Conservation (phyloP, 805 yeast genomes). For the Schizosaccharomyces octosporus region DNA sequence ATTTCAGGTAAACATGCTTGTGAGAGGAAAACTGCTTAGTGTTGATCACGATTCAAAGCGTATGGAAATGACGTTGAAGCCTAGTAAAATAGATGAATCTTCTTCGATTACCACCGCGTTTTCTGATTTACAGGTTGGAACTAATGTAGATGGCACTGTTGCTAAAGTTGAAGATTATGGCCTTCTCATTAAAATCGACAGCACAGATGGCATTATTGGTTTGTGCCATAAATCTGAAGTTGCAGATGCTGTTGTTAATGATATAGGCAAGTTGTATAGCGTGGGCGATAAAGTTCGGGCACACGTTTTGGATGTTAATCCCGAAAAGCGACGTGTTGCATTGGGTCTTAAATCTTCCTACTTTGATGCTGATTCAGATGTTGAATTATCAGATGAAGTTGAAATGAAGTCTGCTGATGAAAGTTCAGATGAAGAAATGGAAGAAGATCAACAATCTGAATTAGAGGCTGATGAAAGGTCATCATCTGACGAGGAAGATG, state of each 20-base stretch:
- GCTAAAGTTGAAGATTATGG: constrained; percentile 67
- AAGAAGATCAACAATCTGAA: constrained; percentile 10
- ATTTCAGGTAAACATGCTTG: constrained; percentile 45
- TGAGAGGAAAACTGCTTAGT: constrained; percentile 45
- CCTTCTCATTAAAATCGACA: constrained; percentile 63
- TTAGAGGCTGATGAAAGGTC: constrained; percentile 3
- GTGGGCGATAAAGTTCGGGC: constrained; percentile 84
- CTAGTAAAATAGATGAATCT: constrained; percentile 16
- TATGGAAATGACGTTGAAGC: constrained; percentile 56
- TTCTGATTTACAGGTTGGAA: constrained; percentile 45
- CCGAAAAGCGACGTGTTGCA: constrained; percentile 47
- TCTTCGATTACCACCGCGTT: constrained; percentile 29
- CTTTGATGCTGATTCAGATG: constrained; percentile 24
- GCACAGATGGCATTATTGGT: constrained; percentile 53
- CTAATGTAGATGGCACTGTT: constrained; percentile 52
- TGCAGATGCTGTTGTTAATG: constrained; percentile 32
- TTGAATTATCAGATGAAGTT: constrained; percentile 7
- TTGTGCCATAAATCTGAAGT: constrained; percentile 70
- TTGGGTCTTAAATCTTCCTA: constrained; percentile 89
- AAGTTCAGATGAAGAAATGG: constrained; percentile 10
- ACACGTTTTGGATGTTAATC: constrained; percentile 39
- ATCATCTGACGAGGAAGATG: constrained; percentile 12
- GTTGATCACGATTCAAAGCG: constrained; percentile 25
- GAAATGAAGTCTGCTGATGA: constrained; percentile 9
- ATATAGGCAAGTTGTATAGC: constrained; percentile 43